Conservation (phyloP, 2,329 filamentous ascomycete species). For the Claviceps pazoutovae region DNA sequence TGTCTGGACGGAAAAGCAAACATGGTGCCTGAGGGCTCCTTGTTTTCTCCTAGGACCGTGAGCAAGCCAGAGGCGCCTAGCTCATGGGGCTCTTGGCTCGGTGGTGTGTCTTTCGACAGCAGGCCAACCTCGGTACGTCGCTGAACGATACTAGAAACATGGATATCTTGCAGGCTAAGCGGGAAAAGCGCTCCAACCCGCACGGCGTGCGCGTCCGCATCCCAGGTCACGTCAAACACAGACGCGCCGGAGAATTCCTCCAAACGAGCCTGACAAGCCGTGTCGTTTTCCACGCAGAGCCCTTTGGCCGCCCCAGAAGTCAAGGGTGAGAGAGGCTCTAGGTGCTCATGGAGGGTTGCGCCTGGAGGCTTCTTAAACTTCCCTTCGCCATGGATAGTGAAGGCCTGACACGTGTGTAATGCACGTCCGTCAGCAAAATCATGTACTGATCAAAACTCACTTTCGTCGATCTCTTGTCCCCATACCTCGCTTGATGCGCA, state of each 20-base stretch:
- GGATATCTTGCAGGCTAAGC: conserved; percentile 25
- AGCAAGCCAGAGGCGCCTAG: conserved; percentile 67
- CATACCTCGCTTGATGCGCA: conserved; percentile 29
- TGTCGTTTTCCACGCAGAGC: conserved; percentile 34
- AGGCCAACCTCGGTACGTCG: conserved; percentile 70
- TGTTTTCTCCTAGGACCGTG: conserved; percentile 62
- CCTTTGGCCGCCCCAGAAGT: conserved; percentile 35
- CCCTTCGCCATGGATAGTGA: conserved; percentile 36
- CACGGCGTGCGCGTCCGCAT: conserved; percentile 50
- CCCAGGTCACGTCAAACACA: conserved; percentile 65
- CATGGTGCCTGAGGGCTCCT: conserved; percentile 56
- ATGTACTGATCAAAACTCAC: not conserved
- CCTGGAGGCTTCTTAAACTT: not conserved
- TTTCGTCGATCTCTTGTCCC: not conserved
- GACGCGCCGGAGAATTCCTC: conserved; percentile 35
- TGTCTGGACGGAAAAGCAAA: conserved; percentile 80
- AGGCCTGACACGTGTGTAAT: conserved; percentile 32
- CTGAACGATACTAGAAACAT: conserved; percentile 24
- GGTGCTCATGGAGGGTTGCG: conserved; percentile 44
- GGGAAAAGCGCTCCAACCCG: conserved; percentile 54
- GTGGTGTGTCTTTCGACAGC: conserved; percentile 48
- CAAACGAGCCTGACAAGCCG: conserved; percentile 35
- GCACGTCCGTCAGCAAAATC: not conserved
- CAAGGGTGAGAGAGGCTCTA: conserved; percentile 44
- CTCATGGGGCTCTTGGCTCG: conserved; percentile 52